phyloP scores from a whole-genome alignment of 352 stramenopile species.

The Globisporangium nagaii region DNA sequence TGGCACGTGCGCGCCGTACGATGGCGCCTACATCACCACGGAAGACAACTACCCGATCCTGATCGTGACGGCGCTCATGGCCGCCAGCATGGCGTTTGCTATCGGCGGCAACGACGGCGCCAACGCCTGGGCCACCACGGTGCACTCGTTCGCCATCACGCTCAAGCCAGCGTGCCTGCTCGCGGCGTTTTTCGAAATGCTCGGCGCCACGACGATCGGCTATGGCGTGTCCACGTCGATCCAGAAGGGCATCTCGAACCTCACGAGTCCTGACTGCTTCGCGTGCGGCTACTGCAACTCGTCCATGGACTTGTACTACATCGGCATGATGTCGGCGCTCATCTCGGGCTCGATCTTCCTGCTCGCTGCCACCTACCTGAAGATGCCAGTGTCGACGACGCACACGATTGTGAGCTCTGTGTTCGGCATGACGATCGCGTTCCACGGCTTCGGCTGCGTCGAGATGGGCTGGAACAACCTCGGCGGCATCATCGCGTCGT shows the following conservation, averaged over 20 bases:
- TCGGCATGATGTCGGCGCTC: constrained; percentile 63
- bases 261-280: constrained; percentile 19
- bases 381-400: constrained; percentile 69
- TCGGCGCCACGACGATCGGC: constrained; percentile 75
- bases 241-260: constrained; percentile 32
- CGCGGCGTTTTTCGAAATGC: constrained; percentile 71
- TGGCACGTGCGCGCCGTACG: constrained; percentile 16
- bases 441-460: constrained; percentile 33
- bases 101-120: constrained; percentile 83
- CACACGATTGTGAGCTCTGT: constrained; percentile 66
- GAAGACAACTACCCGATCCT: constrained; percentile 23
- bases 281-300: constrained; percentile 30
- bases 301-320: constrained; percentile 52
- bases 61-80: constrained; percentile 13
- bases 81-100: constrained; percentile 27
- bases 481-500: constrained; percentile 59
- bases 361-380: constrained; percentile 40
- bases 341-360: constrained; percentile 46
- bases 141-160: constrained; percentile 66
- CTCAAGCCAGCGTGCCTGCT: constrained; percentile 65
- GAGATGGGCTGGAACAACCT: constrained; percentile 26
- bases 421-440: constrained; percentile 58
- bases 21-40: constrained; percentile 15
- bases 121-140: constrained; percentile 81
- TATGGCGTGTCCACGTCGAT: constrained; percentile 75